These are phyloP conservation scores for Strigomonas oncopelti DNA, from an alignment of 208 protist genomes.

Conservation along the genomic window DNA sequence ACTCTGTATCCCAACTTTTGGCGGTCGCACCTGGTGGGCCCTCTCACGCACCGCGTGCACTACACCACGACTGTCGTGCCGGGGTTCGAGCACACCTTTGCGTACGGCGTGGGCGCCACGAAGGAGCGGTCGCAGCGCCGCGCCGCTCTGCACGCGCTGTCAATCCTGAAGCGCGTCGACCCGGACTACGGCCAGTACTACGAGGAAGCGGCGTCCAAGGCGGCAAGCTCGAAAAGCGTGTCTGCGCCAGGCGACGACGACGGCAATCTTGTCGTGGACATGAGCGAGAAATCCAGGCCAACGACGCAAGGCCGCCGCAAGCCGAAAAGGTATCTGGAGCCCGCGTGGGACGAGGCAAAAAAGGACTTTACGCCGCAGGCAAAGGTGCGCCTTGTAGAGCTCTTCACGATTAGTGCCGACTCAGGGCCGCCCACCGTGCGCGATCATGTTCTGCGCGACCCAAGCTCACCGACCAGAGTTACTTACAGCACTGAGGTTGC, in stretches of 20 bases:
- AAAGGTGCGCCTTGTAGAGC: constrained; percentile 4
- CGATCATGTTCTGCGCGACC: neutral
- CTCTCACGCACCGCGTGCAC: constrained; percentile 43
- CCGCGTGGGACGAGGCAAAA: neutral
- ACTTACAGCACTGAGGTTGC: constrained; percentile 24
- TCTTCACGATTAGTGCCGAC: constrained; percentile 8
- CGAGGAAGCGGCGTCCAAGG: neutral
- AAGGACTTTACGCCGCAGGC: constrained; percentile 6
- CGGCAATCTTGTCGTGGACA: neutral
- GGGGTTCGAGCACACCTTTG: constrained; percentile 50
- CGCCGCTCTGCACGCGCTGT: constrained; percentile 76
- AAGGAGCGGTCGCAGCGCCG: constrained; percentile 51
- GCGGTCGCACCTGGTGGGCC: constrained; percentile 42
- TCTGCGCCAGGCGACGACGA: neutral
- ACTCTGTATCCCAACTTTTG: constrained; percentile 32
- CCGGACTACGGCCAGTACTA: constrained; percentile 41
- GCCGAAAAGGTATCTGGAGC: neutral
- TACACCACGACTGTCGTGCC: constrained; percentile 58
- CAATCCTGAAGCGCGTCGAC: constrained; percentile 71
- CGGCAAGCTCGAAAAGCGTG: constrained; percentile 10
- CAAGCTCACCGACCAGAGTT: constrained; percentile 3
- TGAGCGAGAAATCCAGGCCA: neutral
- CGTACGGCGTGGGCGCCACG: constrained; percentile 60
- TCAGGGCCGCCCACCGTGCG: neutral
- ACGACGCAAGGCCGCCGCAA: neutral